Percentiles rank a stretch among this genome's conserved stretches.
phyloP scores from a whole-genome alignment of 306 rosid genomes.

The Inga leiocalycina region DNA sequence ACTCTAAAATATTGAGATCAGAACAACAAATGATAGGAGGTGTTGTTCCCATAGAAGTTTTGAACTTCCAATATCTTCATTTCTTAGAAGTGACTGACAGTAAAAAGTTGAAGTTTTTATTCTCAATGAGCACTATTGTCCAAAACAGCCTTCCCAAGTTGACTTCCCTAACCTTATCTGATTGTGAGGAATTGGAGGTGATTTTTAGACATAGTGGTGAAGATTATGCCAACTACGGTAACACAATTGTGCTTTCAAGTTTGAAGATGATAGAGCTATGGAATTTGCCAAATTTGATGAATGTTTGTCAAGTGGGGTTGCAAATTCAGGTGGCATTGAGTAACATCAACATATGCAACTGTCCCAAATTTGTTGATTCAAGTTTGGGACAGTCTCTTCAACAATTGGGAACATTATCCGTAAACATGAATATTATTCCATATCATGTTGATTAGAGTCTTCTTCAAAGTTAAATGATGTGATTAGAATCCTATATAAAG shows the following conservation, averaged over 20 bases:
- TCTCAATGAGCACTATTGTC: neutral
- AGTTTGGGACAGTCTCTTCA: too few relatives aligned
- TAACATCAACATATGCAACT: too few relatives aligned
- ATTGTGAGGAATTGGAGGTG: neutral
- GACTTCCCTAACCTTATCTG: neutral
- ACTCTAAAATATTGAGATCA: too few relatives aligned
- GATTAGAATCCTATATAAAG: neutral
- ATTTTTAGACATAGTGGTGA: neutral
- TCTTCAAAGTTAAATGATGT: too few relatives aligned
- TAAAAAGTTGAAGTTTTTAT: too few relatives aligned
- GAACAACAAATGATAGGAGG: neutral
- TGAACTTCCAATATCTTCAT: neutral
- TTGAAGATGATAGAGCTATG: too few relatives aligned
- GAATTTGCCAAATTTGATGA: too few relatives aligned
- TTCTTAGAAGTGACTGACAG: neutral
- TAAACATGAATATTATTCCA: too few relatives aligned
- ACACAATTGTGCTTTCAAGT: neutral
- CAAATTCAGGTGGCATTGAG: neutral
- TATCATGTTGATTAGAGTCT: too few relatives aligned
- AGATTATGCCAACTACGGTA: neutral
- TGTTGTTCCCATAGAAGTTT: neutral
- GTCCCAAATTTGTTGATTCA: too few relatives aligned
- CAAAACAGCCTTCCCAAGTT: neutral
- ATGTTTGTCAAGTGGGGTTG: neutral
- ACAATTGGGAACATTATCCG: too few relatives aligned